Evolutionary conservation across 352 stramenopile species (phyloP), one percentile per base, ranked within the genome.

Genomic region (Globisporangium acanthophoron): DNA sequence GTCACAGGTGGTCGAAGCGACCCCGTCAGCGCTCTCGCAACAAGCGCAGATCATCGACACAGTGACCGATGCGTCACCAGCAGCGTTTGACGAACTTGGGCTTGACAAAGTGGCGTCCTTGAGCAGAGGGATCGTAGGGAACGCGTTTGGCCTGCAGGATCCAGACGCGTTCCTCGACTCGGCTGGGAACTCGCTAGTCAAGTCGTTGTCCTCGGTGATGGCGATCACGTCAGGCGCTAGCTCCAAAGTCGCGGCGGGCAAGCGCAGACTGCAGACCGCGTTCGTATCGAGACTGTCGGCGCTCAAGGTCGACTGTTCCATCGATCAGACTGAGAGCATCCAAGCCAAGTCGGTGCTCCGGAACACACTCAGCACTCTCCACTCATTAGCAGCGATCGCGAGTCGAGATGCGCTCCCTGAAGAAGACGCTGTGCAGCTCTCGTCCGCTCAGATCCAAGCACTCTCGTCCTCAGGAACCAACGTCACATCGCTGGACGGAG

Each of bases 21-120:
- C 69, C 15, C 67, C 56, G 1, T 73, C 68, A 1, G 67, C 66
- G 2, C 76, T 92, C 15, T 71, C 68, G 2, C 83, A 88, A 41
- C 76, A 85, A 54, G 75, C 72, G 5, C 60, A 69, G 7, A 74
- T 88, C 11, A 51, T 85, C 11, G 56, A 70, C 2, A 83, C 70
- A 1, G 59, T 90, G 6, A 59, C 84, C 20, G 61, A 76, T 37
- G 67, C 69, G 1, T 67, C 78, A 0, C 57, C 74, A 1, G 59
- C 65, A 5, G 67, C 71, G 29, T 67, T 90, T 27, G 59, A 68
- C n/a, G 37, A 48, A 27, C 56, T 61, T 0, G 66, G 72, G 0
- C 49, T 90, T 0, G 62, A 27, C 0, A 51, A 76, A n/a, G 59
- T 87, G 3, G 74, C 80, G 1, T 29, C 62, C 13, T 50, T 92